Evolutionary conservation across 208 protist genomes (phyloP), one percentile per base, ranked within the genome.

Genomic region (Strigomonas culicis): DNA sequence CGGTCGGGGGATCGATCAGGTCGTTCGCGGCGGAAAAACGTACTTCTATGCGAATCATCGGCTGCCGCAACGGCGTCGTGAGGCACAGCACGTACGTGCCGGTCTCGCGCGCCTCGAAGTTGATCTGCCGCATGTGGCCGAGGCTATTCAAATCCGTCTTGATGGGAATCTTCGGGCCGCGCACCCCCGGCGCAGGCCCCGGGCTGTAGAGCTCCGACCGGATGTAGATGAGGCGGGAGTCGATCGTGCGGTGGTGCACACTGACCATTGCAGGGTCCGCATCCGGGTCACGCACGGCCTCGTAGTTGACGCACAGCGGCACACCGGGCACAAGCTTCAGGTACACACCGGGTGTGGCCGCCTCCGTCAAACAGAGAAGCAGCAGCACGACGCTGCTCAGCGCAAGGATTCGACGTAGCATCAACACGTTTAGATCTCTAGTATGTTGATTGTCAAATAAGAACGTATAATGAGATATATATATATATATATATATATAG

Each of bases 21-120:
- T 93, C 86, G 36, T 83, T 85, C 31, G 73, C 72, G 0, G 80
- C 73, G 36, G 75, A 70, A 74, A 93, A 90, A 2, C 61, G 73
- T 63, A 90, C 77, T 32, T 89, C 83, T 59, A 90, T 78, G 21
- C 72, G 63, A 55, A 93, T 75, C 10, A 79, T 63, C 11, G 86
- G 82, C 36, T 86, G 77, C 46, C 60, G 78, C 51, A 80, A 55
- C 7, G 78, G 83, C 7, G 79, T 80, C 25, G 67, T 43, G 25
- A 93, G 68, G 64, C 86, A 93, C 53, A 93, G 44, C 32, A 75
- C 80, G 62, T 93, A 93, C 24, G 72, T 76, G 0, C 86, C 86
- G 0, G 73, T 86, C 62, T 82, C 65, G 65, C 70, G 68, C 39
- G 82, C 83, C 41, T 86, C 65, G 50, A 90, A 93, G 59, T 83